Conservation (phyloP, 2,329 filamentous ascomycete species). For the Cercospora sp. region DNA sequence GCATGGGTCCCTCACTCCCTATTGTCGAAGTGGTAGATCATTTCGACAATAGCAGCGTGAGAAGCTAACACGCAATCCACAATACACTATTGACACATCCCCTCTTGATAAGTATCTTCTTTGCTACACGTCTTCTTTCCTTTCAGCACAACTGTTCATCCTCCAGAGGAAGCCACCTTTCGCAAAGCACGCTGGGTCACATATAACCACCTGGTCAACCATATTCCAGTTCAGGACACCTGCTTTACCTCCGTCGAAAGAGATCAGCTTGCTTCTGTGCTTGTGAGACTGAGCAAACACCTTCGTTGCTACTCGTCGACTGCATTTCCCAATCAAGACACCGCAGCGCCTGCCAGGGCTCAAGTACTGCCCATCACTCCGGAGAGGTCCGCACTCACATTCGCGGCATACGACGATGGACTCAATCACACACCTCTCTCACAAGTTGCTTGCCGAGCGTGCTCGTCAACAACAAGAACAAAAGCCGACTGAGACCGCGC, state of each 20-base stretch:
- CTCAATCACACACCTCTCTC: conserved; percentile 29
- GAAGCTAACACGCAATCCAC: conserved; percentile 13
- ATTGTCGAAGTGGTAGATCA: conserved; percentile 11
- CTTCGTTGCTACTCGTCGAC: background rate
- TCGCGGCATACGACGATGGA: conserved; percentile 23
- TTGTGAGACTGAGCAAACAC: conserved; percentile 18
- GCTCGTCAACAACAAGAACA: conserved; percentile 24
- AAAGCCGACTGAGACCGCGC: conserved; percentile 16
- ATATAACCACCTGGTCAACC: background rate
- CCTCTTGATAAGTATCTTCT: conserved; percentile 10
- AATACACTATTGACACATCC: conserved; percentile 2
- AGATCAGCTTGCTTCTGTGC: conserved; percentile 5
- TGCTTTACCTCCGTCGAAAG: conserved; percentile 3
- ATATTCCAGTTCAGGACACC: conserved; percentile 12
- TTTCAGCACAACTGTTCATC: conserved; percentile 7
- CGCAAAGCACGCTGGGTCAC: background rate
- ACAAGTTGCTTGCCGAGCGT: conserved; percentile 31
- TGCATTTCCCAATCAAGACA: conserved; percentile 20
- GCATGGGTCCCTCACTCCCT: conserved; percentile 2
- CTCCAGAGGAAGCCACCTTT: conserved; percentile 14
- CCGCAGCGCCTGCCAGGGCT: conserved; percentile 1
- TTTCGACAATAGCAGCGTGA: conserved; percentile 10
- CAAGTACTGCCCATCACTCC: conserved; percentile 10
- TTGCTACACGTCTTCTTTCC: background rate
- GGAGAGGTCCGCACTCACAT: conserved; percentile 1